Conservation (phyloP, 1,284 basidiomycete genomes). For the Sanghuangporus sanghuang region DNA sequence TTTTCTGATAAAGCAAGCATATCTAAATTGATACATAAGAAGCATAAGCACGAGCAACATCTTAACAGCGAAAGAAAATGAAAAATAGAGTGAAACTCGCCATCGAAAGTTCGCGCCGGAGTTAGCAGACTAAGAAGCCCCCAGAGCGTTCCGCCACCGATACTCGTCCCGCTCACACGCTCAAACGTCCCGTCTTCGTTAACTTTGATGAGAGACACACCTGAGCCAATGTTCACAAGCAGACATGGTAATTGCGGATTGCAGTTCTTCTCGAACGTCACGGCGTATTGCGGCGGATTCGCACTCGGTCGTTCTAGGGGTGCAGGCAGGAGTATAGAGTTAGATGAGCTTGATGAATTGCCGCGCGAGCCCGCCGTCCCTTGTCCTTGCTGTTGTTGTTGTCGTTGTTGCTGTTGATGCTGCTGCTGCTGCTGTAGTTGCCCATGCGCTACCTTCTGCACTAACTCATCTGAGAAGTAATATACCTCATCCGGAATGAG, state of each 20-base stretch:
- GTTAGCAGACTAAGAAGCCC: conserved; percentile 92
- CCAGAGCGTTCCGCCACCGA: conserved; percentile 99
- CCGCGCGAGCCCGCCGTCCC: conserved; percentile 8
- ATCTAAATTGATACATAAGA: conserved; percentile 49
- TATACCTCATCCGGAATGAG: conserved; percentile 98
- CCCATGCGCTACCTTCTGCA: conserved; percentile 79
- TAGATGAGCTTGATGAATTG: not conserved
- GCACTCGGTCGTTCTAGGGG: conserved; percentile 84
- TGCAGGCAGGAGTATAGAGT: not conserved
- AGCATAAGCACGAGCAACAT: conserved; percentile 7
- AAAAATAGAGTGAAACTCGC: conserved; percentile 42
- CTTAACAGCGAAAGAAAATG: conserved; percentile 12
- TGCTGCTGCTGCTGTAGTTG: conserved; percentile 8
- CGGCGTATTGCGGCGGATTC: conserved; percentile 85
- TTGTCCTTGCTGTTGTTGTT: conserved; percentile 6
- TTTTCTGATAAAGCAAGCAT: conserved; percentile 93
- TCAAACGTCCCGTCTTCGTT: conserved; percentile 95
- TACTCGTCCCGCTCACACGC: conserved; percentile 93
- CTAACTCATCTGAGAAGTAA: conserved; percentile 97
- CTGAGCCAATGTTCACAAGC: conserved; percentile 97
- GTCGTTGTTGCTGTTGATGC: conserved; percentile 38
- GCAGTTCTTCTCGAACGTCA: conserved; percentile 78
- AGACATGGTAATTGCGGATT: conserved; percentile 92
- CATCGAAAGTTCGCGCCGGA: conserved; percentile 94
- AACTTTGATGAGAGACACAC: conserved; percentile 96